Conservation (phyloP, 2,329 filamentous ascomycete genomes). For the Hypoxylon sp. region DNA sequence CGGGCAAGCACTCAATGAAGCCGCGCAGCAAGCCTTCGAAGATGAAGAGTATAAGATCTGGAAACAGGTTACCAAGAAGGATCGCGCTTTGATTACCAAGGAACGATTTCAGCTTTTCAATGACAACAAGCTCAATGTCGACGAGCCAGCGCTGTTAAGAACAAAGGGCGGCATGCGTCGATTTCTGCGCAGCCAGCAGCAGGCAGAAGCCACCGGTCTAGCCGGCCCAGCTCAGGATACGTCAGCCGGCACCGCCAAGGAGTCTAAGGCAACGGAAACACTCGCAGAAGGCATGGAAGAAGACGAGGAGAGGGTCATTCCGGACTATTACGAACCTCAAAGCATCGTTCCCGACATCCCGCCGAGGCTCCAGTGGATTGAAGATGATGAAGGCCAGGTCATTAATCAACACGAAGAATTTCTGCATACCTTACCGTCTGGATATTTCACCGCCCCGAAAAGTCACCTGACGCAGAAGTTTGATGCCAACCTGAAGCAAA, state of each 20-base stretch:
- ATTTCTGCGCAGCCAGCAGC: constrained; percentile 83
- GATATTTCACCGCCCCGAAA: constrained; percentile 79
- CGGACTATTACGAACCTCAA: constrained; percentile 93
- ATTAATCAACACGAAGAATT: constrained; percentile 90
- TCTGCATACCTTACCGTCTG: constrained; percentile 79
- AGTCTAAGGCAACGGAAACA: constrained; percentile 73
- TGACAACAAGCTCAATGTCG: constrained; percentile 83
- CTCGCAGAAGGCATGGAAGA: constrained; percentile 95
- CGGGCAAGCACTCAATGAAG: constrained; percentile 72
- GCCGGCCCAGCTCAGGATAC: constrained; percentile 56
- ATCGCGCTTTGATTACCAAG: constrained; percentile 85
- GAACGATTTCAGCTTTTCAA: constrained; percentile 89
- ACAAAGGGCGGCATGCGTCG: constrained; percentile 90
- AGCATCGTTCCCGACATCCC: constrained; percentile 88
- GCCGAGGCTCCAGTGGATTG: constrained; percentile 83
- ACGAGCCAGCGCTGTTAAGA: constrained; percentile 87
- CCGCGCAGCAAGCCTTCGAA: constrained; percentile 80
- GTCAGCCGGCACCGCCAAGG: constrained; percentile 62
- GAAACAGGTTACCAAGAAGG: constrained; percentile 99
- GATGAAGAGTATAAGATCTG: constrained; percentile 98
- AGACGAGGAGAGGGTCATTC: constrained; percentile 84
- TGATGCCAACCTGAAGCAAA: constrained; percentile 90
- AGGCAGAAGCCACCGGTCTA: constrained; percentile 66
- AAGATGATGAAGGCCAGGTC: constrained; percentile 88
- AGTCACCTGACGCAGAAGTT: constrained; percentile 82